phyloP scores from a whole-genome alignment of 345 rosid genomes.

The Eucalyptus globulus region DNA sequence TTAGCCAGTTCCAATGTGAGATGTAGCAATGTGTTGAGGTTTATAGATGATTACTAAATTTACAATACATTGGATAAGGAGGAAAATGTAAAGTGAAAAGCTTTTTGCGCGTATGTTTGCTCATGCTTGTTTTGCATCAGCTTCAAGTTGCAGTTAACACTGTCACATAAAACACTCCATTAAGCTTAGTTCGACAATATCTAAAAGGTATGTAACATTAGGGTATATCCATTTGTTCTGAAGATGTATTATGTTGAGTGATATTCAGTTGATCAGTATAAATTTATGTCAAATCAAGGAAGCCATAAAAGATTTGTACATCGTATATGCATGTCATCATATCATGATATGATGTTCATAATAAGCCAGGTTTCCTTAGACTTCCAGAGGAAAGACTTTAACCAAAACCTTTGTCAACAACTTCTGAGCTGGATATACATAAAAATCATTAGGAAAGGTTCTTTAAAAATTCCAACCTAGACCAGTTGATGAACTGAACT shows the following conservation, averaged over 20 bases:
- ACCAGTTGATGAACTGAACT: no score
- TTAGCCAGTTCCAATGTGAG: neutral
- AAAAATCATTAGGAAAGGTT: no score
- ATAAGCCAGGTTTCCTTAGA: no score
- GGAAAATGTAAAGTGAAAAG: neutral
- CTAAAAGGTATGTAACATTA: neutral
- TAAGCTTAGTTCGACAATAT: neutral
- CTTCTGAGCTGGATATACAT: no score
- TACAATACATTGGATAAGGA: accelerated
- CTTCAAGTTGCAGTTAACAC: neutral
- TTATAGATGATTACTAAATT: neutral
- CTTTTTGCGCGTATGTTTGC: neutral
- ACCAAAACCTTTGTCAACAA: no score
- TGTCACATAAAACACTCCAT: neutral
- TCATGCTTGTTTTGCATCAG: neutral
- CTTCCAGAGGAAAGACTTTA: no score
- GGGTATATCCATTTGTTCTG: neutral
- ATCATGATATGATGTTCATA: no score
- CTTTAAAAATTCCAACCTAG: no score
- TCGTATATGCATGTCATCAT: no score
- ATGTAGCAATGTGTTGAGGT: neutral
- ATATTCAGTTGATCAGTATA: accelerated
- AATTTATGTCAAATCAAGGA: neutral
- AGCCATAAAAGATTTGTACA: neutral
- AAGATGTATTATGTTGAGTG: neutral